Evolutionary conservation across 306 rosid genomes (phyloP), one percentile per base, ranked within the genome.

Genomic region (Casuarina equisetifolia): DNA sequence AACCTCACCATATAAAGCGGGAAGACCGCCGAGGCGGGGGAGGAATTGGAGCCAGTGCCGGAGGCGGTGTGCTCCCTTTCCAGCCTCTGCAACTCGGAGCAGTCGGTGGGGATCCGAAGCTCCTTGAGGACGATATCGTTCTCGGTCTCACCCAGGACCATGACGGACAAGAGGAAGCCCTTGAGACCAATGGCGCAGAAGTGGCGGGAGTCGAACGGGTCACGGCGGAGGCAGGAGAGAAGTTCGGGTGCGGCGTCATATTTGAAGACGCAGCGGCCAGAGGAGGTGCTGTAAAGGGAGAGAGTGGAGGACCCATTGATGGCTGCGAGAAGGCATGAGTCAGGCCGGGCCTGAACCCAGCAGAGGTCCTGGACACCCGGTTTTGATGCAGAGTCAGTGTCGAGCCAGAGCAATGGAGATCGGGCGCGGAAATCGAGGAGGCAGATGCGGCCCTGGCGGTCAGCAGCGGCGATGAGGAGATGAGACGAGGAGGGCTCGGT

Each of bases 141-240:
- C 17, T 96, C 94, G 9, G 73, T 75, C 68, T 91, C 98, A 19
- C 98, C 98, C 1, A 86, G 81, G 6, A 91, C 83, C 5, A 85
- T 74, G 54, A 89, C 82, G 19, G 98, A 91, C 15, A 96, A 76
- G 8, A 96, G 80, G 55, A 92, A 85, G 13, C 99, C 99, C 50
- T 88, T 90, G 59, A 96, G 97, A 1, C 96, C 96, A 40, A 96
- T 72, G 15, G 85, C 90, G 48, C 99, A 92, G 57, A 96, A 75
- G 69, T 89, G 98, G 66, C 99, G 89, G 48, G 96, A 85, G 81
- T 96, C 98, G 77, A 96, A 96, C 6, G 98, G 98, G 79, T 96
- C 98, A 19, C 94, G 89, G 53, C 96, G 97, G 73, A 92, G 64
- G 72, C 99, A 92, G 16, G 97, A 90, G 38, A 92, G 82, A 35